Evolutionary conservation across 2,329 filamentous ascomycete genomes (phyloP).

Genomic region (Fusarium brachygibbosum): DNA sequence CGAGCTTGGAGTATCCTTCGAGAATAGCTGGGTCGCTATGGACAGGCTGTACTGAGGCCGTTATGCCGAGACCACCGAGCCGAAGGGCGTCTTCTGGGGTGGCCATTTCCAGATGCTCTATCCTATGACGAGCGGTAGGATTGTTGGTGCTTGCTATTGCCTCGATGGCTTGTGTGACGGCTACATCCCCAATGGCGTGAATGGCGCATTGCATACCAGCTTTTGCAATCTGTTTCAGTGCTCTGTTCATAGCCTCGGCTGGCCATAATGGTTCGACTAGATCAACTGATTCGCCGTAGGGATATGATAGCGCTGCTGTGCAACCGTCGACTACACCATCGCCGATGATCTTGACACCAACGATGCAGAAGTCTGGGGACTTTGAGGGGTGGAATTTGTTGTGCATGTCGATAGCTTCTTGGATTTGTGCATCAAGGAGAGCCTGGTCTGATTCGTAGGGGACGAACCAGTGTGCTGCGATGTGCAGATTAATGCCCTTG

Average conservation of each 20-base stretch:
- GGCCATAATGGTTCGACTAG: conserved; percentile 67
- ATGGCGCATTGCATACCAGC: conserved; percentile 72
- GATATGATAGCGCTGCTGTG: conserved; percentile 71
- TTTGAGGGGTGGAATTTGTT: conserved; percentile 45
- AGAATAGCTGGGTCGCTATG: conserved; percentile 73
- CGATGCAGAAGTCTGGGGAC: conserved; percentile 56
- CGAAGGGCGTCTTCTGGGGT: conserved; percentile 66
- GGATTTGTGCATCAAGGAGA: conserved; percentile 57
- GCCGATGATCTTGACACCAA: conserved; percentile 74
- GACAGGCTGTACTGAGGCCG: conserved; percentile 70
- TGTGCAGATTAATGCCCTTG: conserved; percentile 54
- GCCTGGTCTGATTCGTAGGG: conserved; percentile 54
- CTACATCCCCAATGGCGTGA: conserved; percentile 74
- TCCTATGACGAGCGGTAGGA: conserved; percentile 67
- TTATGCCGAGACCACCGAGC: conserved; percentile 71
- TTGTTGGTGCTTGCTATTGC: conserved; percentile 61
- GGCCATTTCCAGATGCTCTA: conserved; percentile 75
- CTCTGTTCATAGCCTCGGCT: conserved; percentile 63
- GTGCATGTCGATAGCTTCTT: conserved; percentile 60
- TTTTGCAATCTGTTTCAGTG: conserved; percentile 66
- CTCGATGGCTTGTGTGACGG: conserved; percentile 70
- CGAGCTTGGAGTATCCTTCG: conserved; percentile 69
- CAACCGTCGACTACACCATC: conserved; percentile 76
- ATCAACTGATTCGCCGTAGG: conserved; percentile 65
- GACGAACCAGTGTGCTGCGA: conserved; percentile 62